A percentile compares a stretch with the other conserved stretches of the same genome.
phyloP scores from a whole-genome alignment of 352 stramenopile genomes.

The Globisporangium echinulatum region DNA sequence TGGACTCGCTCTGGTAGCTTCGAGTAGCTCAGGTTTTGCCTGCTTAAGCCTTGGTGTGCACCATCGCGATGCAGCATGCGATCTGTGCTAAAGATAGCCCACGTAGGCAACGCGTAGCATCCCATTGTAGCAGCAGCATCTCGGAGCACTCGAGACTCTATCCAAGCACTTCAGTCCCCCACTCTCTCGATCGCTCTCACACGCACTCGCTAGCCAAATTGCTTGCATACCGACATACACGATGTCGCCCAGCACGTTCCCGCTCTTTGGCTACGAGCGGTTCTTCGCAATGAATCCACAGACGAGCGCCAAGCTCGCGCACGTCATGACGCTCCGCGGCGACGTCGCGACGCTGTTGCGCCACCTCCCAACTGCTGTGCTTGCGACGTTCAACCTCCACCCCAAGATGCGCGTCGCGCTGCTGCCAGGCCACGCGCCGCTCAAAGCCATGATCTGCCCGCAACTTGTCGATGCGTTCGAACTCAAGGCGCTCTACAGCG shows the following conservation, averaged over 20 bases:
- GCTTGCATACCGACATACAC: neutral
- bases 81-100: no score
- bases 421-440: slow-evolving; percentile 29
- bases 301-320: slow-evolving; percentile 37
- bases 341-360: slow-evolving; percentile 28
- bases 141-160: no score
- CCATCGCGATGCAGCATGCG: no score
- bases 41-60: no score
- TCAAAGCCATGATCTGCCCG: slow-evolving; percentile 47
- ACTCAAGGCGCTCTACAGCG: slow-evolving; percentile 24
- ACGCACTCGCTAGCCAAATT: no score
- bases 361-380: slow-evolving; percentile 32
- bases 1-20: no score
- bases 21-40: no score
- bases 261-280: slow-evolving; percentile 59
- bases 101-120: no score
- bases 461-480: slow-evolving; percentile 35
- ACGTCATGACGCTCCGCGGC: slow-evolving; percentile 42
- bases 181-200: no score
- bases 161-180: no score
- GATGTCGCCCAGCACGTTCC: slow-evolving; percentile 32
- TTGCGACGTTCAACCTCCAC: slow-evolving; percentile 55
- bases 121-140: no score
- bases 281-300: slow-evolving; percentile 56
- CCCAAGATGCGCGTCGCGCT: slow-evolving; percentile 40